Conservation (phyloP, 2,329 filamentous ascomycete genomes). For the Hypoxylon rubiginosum region DNA sequence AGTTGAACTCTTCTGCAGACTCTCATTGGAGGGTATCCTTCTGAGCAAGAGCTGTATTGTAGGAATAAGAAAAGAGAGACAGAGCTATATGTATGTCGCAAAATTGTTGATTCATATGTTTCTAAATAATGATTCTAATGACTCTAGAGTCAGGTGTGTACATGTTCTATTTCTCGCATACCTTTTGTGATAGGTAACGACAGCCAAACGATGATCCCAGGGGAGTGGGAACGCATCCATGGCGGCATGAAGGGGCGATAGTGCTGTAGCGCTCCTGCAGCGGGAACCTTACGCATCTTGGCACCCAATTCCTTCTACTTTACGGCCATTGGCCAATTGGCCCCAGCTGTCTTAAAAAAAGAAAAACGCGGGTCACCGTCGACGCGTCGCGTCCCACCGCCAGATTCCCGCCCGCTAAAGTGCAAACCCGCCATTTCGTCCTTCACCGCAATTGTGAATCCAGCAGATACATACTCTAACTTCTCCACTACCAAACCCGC, state of each 20-base stretch:
- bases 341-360: background rate
- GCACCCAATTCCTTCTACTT: slow-evolving; percentile 14
- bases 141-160: too few relatives aligned
- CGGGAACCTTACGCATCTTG: slow-evolving; percentile 13
- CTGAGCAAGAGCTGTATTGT: too few relatives aligned
- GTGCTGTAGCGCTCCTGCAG: slow-evolving; percentile 1
- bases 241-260: background rate
- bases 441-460: slow-evolving; percentile 38
- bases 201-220: slow-evolving; percentile 8
- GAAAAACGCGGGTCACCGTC: slow-evolving; percentile 15
- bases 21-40: background rate
- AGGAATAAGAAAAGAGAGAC: too few relatives aligned
- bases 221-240: slow-evolving; percentile 5
- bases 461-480: background rate
- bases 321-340: slow-evolving; percentile 46
- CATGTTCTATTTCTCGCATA: too few relatives aligned
- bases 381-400: slow-evolving; percentile 43
- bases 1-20: background rate
- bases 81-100: too few relatives aligned
- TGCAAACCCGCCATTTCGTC: too few relatives aligned
- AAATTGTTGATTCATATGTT: too few relatives aligned
- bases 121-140: too few relatives aligned
- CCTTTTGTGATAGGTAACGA: background rate
- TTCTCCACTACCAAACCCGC: background rate
- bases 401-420: slow-evolving; percentile 1